Conservation (phyloP, 1,284 basidiomycete species). For the Melampsora larici-populina region DNA sequence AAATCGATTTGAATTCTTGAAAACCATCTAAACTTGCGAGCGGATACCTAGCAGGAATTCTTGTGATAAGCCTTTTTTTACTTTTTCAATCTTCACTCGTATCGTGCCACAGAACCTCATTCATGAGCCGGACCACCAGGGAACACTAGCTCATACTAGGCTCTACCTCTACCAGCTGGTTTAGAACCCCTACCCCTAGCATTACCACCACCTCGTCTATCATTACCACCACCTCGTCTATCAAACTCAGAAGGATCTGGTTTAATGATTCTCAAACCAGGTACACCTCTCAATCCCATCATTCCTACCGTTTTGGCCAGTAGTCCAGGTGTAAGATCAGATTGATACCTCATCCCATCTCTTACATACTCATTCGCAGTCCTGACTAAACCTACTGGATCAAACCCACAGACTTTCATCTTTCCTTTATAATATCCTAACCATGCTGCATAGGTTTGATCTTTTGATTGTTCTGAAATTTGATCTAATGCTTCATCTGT, state of each 20-base stretch:
- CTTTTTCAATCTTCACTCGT: too few relatives aligned
- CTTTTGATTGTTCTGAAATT: conserved; percentile 56
- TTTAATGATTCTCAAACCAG: conserved; percentile 53
- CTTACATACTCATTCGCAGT: conserved; percentile 59
- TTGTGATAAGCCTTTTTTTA: too few relatives aligned
- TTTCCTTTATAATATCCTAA: conserved; percentile 64
- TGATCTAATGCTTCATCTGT: conserved; percentile 43
- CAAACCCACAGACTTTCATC: conserved; percentile 57
- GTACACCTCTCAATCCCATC: conserved; percentile 63
- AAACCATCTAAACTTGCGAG: too few relatives aligned
- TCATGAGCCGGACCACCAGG: background rate
- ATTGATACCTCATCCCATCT: conserved; percentile 57
- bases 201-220: background rate
- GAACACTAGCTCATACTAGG: background rate
- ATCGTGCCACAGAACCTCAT: too few relatives aligned
- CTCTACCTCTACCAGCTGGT: background rate
- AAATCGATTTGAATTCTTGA: too few relatives aligned
- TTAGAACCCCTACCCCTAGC: background rate
- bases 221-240: background rate
- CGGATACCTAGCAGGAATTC: too few relatives aligned
- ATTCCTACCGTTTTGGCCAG: conserved; percentile 62
- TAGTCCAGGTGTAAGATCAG: conserved; percentile 56
- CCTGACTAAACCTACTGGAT: conserved; percentile 57
- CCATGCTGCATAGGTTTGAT: conserved; percentile 61
- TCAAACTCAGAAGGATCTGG: conserved; percentile 47